Base-by-base conservation (phyloP, 257 asterid genomes). In the Anisodus acutangulus region DNA sequence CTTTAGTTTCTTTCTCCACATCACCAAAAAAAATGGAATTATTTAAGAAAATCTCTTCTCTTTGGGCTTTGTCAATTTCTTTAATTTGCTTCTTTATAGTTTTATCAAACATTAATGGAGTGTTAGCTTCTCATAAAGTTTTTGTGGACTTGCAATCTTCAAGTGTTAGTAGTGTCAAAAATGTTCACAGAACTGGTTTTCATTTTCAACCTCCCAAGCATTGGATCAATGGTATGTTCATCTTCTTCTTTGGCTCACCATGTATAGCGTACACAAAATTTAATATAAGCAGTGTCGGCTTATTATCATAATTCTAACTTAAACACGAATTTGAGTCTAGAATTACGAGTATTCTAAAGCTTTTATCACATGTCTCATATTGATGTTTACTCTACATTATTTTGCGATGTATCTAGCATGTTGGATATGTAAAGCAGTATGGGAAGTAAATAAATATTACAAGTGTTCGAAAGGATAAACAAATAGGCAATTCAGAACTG, bases 181-280 rank as follows among this genome's bases (percentile, higher is more conserved):
- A 43, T 43, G 43, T 41, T 1, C 84, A 85, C n/a, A 84, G 89
- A 82, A 88, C 91, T 16, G 87, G 81, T 19, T 90, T 64, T 17
- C 92, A 90, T 70, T 90, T 90, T 84, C 91, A 87, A n/a, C 89
- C 91, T 10, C 37, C 76, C 39, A 68, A 37, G 51, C 9, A 88
- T 37, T 90, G 92, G 92, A 90, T 90, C 4, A 90, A 88, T 81
- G 92, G 92, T 90, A 81, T 11, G 15, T 79, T 76, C 5, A 76
- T 76, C 47, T 26, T 12, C 16, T 9, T 76, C 3, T 16, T 17
- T 16, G 12, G 4, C 10, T 31, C 35, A 31, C 35, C 35, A 31
- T 31, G 35, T 31, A 31, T 31, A 1, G n/a, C 0, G 0, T 68
- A 3, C 12, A 1, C 2, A 13, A 3, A 68, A 58, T 58, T 58